These are phyloP conservation scores for Microcyclospora tardicrescens DNA, from an alignment of 2,329 filamentous ascomycete genomes.

Conservation along the genomic window DNA sequence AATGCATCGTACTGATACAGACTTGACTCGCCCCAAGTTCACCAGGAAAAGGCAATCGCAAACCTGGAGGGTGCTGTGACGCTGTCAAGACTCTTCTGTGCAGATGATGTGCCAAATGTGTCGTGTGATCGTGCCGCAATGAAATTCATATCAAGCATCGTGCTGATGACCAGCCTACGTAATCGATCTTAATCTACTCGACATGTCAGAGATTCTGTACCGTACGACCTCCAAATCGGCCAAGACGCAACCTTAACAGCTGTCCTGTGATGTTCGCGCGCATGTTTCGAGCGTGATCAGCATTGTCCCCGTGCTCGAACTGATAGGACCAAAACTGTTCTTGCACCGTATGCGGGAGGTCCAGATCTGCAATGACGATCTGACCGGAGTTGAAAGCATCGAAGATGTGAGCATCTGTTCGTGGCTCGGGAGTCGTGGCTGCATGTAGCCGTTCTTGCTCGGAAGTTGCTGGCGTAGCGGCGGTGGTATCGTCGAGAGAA, in stretches of 20 bases:
- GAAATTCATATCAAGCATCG: too few species aligned
- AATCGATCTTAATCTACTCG: constrained; percentile 4
- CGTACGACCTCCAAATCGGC: constrained; percentile 1
- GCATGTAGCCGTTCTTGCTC: constrained; percentile 10
- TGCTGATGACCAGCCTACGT: not conserved
- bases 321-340: constrained; percentile 29
- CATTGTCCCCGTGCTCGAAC: constrained; percentile 12
- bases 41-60: too few species aligned
- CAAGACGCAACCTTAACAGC: constrained; percentile 7
- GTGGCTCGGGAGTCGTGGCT: constrained; percentile 8
- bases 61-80: too few species aligned
- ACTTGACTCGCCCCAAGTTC: too few species aligned
- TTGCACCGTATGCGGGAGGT: constrained; percentile 28
- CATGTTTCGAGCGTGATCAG: not conserved
- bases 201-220: constrained; percentile 2
- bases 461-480: constrained; percentile 3
- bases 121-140: too few species aligned
- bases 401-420: constrained; percentile 24
- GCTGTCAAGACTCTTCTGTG: too few species aligned
- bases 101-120: too few species aligned
- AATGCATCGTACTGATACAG: too few species aligned
- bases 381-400: constrained; percentile 36
- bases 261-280: constrained; percentile 6
- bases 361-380: constrained; percentile 32
- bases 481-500: constrained; percentile 1